These are phyloP conservation scores for Micractinium sp. DNA, from an alignment of 139 green algal species.

Conservation along the genomic window DNA sequence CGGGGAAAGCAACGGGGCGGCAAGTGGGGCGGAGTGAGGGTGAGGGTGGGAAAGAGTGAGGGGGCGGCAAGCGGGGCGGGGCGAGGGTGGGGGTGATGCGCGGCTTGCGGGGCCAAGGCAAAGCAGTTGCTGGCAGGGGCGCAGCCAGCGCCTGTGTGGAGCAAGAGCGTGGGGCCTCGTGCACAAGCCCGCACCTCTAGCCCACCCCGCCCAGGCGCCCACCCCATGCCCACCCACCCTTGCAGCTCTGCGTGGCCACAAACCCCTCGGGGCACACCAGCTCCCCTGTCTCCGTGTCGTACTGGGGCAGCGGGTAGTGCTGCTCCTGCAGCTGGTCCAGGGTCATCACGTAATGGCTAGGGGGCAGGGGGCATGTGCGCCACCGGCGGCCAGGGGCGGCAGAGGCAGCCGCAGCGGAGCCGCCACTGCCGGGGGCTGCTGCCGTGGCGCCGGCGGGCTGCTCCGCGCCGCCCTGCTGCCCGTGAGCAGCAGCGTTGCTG, in stretches of 20 bases:
- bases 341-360: constrained; percentile 8
- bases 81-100: no score
- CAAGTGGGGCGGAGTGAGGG: no score
- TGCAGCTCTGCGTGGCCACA: background rate
- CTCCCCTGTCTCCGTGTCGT: background rate
- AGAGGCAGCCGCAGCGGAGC: background rate
- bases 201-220: background rate
- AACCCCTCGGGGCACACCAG: background rate
- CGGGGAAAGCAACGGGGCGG: no score
- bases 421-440: background rate
- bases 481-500: background rate
- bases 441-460: background rate
- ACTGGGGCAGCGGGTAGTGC: constrained; percentile 26
- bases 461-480: background rate
- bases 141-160: no score
- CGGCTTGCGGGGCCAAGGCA: no score
- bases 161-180: background rate
- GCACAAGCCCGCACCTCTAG: background rate
- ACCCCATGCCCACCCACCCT: background rate
- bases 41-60: no score
- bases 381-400: background rate
- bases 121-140: no score
- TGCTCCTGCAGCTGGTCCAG: constrained; percentile 22
- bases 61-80: no score
- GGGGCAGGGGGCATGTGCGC: background rate